A percentile compares a stretch with the other conserved stretches of the same genome.
phyloP scores from a whole-genome alignment of 1,284 basidiomycete species.

The Puccinia brachypodii region DNA sequence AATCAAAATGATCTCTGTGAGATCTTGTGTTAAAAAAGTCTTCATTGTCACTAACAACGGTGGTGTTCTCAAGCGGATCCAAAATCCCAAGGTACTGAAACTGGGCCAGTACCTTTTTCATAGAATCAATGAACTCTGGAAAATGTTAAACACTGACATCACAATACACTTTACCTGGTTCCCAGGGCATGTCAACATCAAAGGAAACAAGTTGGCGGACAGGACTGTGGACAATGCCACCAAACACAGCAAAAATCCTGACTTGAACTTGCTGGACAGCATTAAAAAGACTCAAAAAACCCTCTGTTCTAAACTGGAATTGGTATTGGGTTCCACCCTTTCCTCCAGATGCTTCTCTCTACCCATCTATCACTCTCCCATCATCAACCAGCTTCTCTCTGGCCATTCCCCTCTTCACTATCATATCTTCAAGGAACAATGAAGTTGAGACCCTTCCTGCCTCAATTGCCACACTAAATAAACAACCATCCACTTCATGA shows the following conservation, averaged over 20 bases:
- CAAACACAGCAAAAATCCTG: not conserved
- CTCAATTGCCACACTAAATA: too few relatives aligned
- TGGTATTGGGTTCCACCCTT: too few relatives aligned
- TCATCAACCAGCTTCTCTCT: not conserved
- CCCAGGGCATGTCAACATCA: not conserved
- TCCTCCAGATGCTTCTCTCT: not conserved
- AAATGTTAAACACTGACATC: not conserved
- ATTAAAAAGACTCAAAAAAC: not conserved
- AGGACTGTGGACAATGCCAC: not conserved
- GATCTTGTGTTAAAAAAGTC: not conserved
- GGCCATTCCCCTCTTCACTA: not conserved
- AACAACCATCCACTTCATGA: too few relatives aligned
- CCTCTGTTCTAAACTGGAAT: too few relatives aligned
- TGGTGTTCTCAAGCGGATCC: not conserved
- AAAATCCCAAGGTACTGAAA: not conserved
- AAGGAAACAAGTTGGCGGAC: not conserved
- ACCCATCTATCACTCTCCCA: not conserved
- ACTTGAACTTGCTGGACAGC: not conserved
- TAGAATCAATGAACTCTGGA: not conserved
- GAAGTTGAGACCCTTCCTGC: too few relatives aligned
- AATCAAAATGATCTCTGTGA: not conserved
- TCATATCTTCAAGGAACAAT: conserved; percentile 10
- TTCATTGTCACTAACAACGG: not conserved
- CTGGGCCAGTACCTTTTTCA: not conserved
- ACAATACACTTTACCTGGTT: not conserved